A percentile compares a stretch with the other conserved stretches of the same genome.
These are phyloP conservation scores for Wallemia hederae DNA, from an alignment of 1,284 basidiomycete species.

Conservation along the genomic window DNA sequence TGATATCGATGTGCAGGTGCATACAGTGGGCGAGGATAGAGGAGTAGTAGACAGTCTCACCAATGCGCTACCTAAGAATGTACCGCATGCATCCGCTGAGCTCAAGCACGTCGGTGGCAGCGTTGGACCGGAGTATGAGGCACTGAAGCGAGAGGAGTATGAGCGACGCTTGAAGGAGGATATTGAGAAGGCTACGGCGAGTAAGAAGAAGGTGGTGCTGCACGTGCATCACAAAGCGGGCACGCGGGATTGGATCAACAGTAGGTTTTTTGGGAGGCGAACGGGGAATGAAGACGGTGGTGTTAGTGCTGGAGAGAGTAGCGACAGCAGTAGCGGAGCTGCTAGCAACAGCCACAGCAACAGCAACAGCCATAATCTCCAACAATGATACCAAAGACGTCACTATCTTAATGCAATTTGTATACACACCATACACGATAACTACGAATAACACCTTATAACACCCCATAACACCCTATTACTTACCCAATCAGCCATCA, in stretches of 20 bases:
- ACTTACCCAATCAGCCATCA: too few relatives aligned
- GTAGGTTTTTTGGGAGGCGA: neutral
- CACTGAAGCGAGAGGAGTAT: neutral
- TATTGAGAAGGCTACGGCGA: neutral
- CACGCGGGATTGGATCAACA: neutral
- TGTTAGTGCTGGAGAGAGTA: too few relatives aligned
- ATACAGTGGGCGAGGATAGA: neutral
- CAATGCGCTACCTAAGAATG: too few relatives aligned
- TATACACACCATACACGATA: too few relatives aligned
- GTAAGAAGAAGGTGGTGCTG: neutral
- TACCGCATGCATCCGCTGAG: too few relatives aligned
- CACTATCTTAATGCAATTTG: too few relatives aligned
- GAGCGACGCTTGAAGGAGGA: neutral
- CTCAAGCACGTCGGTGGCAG: neutral
- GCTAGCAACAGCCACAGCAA: neutral
- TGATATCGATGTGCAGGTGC: neutral
- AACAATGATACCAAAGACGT: too few relatives aligned
- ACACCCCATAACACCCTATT: too few relatives aligned
- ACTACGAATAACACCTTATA: too few relatives aligned
- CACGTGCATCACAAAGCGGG: neutral
- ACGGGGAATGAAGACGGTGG: too few relatives aligned
- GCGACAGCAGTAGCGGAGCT: neutral
- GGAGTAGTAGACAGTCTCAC: too few relatives aligned
- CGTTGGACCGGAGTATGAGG: neutral
- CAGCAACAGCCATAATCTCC: neutral